Base-by-base conservation (phyloP, 2,329 filamentous ascomycete genomes). In the Podosphaera xanthii region DNA sequence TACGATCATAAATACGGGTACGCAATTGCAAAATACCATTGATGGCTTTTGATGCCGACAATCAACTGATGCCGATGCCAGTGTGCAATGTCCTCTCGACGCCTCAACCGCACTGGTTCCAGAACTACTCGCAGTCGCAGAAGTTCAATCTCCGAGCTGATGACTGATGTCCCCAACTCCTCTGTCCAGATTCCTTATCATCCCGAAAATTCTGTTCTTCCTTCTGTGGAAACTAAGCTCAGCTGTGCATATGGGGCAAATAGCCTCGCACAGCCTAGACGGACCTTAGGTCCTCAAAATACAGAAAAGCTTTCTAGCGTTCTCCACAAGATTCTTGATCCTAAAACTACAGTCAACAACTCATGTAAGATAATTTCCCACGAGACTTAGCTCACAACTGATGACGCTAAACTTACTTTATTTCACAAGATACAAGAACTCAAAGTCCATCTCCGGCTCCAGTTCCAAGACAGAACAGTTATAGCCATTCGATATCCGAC, bases 201-300 rank as follows among this genome's bases (percentile, higher is more conserved):
- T 34, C 35, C 59, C 55, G 63, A 60, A 48, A 48, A 60, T 44
- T 44, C 60, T 14, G 44, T 57, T 9, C 59, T 65, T 4, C 65
- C 67, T 36, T 57, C 63, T 7, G 62, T 67, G 48, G 62, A 59
- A 36, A 10, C 61, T 14, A 59, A 62, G 34, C 55, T 61, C 12
- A 67, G 64, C 57, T 67, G 64, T 2, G 64, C 66, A 9, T 68
- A 68, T 61, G 66, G 66, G n/a, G 63, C 64, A 3, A 66, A 66
- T 57, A 64, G 62, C 2, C 57, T 62, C 33, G 60, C 61, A 1
- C 61, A 59, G 22, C 61, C 65, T 12, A 36, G 59, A 31, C 58
- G 54, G 55, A 35, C 46, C 53, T 42, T 56, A 53, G 61, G 50
- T 30, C 62, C 62, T 14, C 59, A 61, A 40, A 52, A 59, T 14